These are phyloP conservation scores for Penicillium egyptiacum DNA, from an alignment of 495 filamentous ascomycete genomes.

Conservation along the genomic window DNA sequence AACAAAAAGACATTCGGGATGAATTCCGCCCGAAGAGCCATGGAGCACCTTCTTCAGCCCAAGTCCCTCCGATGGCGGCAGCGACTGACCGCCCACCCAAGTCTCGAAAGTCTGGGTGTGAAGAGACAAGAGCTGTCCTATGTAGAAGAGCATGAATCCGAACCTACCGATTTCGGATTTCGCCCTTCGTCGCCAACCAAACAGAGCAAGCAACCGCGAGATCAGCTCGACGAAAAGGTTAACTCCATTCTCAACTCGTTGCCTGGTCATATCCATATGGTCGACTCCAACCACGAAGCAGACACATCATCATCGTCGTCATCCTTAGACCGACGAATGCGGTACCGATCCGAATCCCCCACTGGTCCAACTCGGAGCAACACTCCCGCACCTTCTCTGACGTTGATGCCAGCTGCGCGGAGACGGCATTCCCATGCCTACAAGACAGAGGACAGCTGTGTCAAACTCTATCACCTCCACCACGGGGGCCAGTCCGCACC, in stretches of 20 bases:
- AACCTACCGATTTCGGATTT: conserved; percentile 22
- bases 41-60: conserved; percentile 26
- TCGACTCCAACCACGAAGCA: conserved; percentile 33
- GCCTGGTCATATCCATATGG: conserved; percentile 74
- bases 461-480: conserved; percentile 91
- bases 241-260: conserved; percentile 78
- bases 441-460: conserved; percentile 56
- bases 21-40: conserved; percentile 17
- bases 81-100: conserved; percentile 39
- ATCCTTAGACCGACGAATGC: conserved; percentile 38
- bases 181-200: conserved; percentile 37
- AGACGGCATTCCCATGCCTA: conserved; percentile 36
- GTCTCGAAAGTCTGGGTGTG: conserved; percentile 40
- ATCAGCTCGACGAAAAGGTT: conserved; percentile 81
- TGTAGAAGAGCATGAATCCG: conserved; percentile 29
- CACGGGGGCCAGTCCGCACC: conserved; percentile 77
- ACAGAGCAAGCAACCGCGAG: conserved; percentile 49
- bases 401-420: conserved; percentile 60
- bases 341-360: conserved; percentile 40
- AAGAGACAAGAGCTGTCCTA: conserved; percentile 31
- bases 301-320: conserved; percentile 38
- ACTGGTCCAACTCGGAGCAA: conserved; percentile 38
- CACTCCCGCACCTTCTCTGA: conserved; percentile 66
- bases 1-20: conserved; percentile 18
- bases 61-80: conserved; percentile 32